phyloP scores from a whole-genome alignment of 352 stramenopile genomes.

The Pythium rhizo-oryzae region DNA sequence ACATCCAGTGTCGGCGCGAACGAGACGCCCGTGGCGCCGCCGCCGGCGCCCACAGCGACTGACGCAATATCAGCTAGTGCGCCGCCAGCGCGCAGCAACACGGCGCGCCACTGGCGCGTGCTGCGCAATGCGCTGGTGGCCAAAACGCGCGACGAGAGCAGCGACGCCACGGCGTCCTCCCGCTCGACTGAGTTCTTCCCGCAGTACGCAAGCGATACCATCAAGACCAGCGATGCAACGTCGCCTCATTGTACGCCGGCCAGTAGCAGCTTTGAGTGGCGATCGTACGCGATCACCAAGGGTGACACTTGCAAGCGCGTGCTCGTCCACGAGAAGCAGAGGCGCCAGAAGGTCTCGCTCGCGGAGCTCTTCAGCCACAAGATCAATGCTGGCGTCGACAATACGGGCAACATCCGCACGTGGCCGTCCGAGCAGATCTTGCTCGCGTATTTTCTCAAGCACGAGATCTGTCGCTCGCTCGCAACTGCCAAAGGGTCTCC shows the following conservation, averaged over 20 bases:
- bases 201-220: slow-evolving; percentile 29
- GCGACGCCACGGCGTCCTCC: slow-evolving; percentile 52
- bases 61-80: no score
- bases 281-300: slow-evolving; percentile 43
- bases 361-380: slow-evolving; percentile 76
- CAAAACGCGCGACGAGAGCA: slow-evolving; percentile 30
- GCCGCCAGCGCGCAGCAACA: slow-evolving; percentile 34
- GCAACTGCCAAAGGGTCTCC: background rate
- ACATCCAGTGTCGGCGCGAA: slow-evolving; percentile 20
- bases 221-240: background rate
- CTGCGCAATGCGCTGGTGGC: slow-evolving; percentile 63
- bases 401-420: slow-evolving; percentile 88
- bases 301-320: slow-evolving; percentile 22
- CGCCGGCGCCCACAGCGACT: background rate
- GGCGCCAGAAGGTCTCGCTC: slow-evolving; percentile 52
- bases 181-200: slow-evolving; percentile 71
- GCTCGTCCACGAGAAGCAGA: slow-evolving; percentile 75
- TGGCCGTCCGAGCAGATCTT: slow-evolving; percentile 84
- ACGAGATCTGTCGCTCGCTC: slow-evolving; percentile 37
- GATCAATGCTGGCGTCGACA: slow-evolving; percentile 81
- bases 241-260: slow-evolving; percentile 12
- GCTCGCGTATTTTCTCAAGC: slow-evolving; percentile 62
- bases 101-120: slow-evolving; percentile 66
- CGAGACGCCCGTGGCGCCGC: slow-evolving; percentile 2
- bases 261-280: slow-evolving; percentile 49